Conservation (phyloP, 2,329 filamentous ascomycete species). For the Mariannaea sp. region DNA sequence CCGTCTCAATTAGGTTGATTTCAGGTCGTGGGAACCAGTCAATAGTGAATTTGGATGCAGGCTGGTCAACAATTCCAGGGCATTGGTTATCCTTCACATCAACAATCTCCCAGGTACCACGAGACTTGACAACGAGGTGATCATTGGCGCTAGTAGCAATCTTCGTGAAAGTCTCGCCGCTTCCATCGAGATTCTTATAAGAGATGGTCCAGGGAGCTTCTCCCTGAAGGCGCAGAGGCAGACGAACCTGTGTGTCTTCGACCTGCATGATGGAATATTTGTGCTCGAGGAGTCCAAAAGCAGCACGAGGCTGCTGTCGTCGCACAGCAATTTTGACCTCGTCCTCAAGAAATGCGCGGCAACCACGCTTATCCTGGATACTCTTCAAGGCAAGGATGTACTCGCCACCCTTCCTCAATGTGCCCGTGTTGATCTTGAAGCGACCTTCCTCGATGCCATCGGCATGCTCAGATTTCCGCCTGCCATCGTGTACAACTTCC, state of each 20-base stretch:
- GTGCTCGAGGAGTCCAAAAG: slow-evolving; percentile 85
- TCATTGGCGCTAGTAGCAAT: slow-evolving; percentile 67
- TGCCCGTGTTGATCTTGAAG: slow-evolving; percentile 76
- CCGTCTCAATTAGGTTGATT: slow-evolving; percentile 68
- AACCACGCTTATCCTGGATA: slow-evolving; percentile 83
- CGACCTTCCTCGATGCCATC: slow-evolving; percentile 65
- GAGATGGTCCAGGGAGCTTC: slow-evolving; percentile 81
- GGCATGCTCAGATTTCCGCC: slow-evolving; percentile 71
- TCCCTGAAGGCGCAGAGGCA: slow-evolving; percentile 86
- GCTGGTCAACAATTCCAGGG: slow-evolving; percentile 76
- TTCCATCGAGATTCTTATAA: slow-evolving; percentile 70
- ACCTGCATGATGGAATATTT: slow-evolving; percentile 75
- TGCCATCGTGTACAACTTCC: slow-evolving; percentile 88
- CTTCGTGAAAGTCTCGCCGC: slow-evolving; percentile 51
- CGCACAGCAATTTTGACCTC: slow-evolving; percentile 85
- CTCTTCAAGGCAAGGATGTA: slow-evolving; percentile 86
- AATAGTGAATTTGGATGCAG: slow-evolving; percentile 76
- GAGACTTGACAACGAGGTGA: slow-evolving; percentile 64
- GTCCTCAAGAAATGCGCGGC: slow-evolving; percentile 83
- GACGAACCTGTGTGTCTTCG: slow-evolving; percentile 71
- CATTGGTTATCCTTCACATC: slow-evolving; percentile 80
- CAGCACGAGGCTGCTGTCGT: slow-evolving; percentile 83
- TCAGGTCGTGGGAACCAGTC: slow-evolving; percentile 84
- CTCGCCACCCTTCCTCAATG: slow-evolving; percentile 80
- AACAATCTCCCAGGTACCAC: slow-evolving; percentile 80